A percentile compares a stretch with the other conserved stretches of the same genome.
phyloP scores from a whole-genome alignment of 2,329 filamentous ascomycete genomes.

The Metarhizium robertsii region DNA sequence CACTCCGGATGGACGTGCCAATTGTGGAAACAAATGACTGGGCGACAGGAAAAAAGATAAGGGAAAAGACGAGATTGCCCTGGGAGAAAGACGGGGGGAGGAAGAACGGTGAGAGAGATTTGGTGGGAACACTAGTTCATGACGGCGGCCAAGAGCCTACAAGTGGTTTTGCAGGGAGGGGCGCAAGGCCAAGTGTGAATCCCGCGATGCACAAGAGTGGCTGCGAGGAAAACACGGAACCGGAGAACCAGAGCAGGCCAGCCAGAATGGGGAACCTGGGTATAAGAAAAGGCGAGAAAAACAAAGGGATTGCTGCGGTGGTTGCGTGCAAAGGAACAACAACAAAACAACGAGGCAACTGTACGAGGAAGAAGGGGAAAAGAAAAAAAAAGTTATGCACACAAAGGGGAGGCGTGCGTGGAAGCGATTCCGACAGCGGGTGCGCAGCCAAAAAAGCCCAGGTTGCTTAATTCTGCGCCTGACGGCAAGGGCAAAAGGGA shows the following conservation, averaged over 20 bases:
- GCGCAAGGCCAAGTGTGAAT: constrained; percentile 3
- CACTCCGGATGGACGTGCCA: constrained; percentile 6
- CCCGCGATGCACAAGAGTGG: constrained; percentile 12
- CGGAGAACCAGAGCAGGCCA: constrained; percentile 1
- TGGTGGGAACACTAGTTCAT: constrained; percentile 31
- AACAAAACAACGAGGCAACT: neutral
- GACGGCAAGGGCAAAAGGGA: constrained; percentile 13
- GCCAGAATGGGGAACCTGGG: constrained; percentile 1
- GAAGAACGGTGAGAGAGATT: constrained; percentile 4
- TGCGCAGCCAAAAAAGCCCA: constrained; percentile 7
- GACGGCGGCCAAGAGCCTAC: constrained; percentile 25
- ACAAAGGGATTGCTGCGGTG: neutral
- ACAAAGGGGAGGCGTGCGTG: constrained; percentile 7
- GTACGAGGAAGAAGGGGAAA: constrained; percentile 7
- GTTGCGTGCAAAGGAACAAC: neutral
- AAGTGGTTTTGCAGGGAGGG: neutral
- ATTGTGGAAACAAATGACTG: neutral
- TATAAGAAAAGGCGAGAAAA: neutral
- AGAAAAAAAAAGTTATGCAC: constrained; percentile 20
- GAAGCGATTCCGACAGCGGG: constrained; percentile 20
- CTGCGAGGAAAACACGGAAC: constrained; percentile 7
- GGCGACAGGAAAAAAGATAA: constrained; percentile 2
- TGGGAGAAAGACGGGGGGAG: constrained; percentile 14
- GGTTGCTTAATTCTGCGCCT: neutral
- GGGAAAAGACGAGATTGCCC: neutral